Evolutionary conservation across 2,329 filamentous ascomycete genomes (phyloP).

Genomic region (Pestalotiopsis fici): DNA sequence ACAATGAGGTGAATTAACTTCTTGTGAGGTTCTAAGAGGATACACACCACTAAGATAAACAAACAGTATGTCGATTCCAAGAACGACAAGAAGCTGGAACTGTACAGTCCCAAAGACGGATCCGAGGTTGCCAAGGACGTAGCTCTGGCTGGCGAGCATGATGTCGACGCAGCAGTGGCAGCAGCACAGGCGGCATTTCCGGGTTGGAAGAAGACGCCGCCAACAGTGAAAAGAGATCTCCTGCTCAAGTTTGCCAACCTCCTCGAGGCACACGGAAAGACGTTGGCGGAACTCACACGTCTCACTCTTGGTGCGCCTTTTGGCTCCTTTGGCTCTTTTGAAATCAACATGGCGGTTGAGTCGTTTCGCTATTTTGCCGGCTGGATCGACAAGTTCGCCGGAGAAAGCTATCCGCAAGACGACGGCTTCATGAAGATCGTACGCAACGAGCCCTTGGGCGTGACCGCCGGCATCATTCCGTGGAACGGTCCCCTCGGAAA

Average conservation of each 20-base stretch:
- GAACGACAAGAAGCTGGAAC: conserved; percentile 44
- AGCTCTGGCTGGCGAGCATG: conserved; percentile 41
- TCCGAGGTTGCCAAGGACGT: conserved; percentile 51
- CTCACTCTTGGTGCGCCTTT: conserved; percentile 40
- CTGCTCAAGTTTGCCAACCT: conserved; percentile 4
- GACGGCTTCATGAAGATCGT: conserved; percentile 21
- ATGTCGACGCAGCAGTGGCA: conserved; percentile 48
- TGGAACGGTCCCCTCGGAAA: conserved; percentile 42
- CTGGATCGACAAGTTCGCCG: conserved; percentile 34
- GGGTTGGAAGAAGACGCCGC: conserved; percentile 11
- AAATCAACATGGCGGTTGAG: conserved; percentile 23
- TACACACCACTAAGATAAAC: neutral
- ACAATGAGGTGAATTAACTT: conserved; percentile 31
- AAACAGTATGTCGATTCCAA: conserved; percentile 40
- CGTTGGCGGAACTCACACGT: conserved; percentile 39
- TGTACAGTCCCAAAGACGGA: conserved; percentile 50
- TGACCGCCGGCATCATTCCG: conserved; percentile 30
- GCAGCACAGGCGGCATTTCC: conserved; percentile 50
- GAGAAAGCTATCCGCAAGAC: conserved; percentile 36
- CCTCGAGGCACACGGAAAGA: conserved; percentile 15
- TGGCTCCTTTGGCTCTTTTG: conserved; percentile 1
- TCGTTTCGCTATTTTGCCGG: conserved; percentile 16
- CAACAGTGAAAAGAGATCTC: neutral
- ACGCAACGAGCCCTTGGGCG: neutral
- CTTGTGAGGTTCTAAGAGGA: neutral